Base-by-base conservation (phyloP, 352 stramenopile species). In the Globisporangium paddicum region DNA sequence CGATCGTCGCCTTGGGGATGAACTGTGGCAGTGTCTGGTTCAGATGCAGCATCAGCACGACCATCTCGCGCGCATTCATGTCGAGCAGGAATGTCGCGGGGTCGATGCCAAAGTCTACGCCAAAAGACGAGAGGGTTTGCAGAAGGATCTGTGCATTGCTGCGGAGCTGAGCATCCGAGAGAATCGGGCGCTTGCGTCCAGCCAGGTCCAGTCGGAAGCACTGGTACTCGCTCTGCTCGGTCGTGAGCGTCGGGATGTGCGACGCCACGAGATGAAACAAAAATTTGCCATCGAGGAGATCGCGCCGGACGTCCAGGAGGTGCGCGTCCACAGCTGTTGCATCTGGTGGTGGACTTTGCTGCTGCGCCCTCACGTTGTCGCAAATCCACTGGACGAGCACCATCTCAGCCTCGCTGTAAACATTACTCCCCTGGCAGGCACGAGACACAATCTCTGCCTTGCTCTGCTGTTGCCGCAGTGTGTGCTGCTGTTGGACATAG, bases 1-100 rank as follows among this genome's bases (percentile, higher is more conserved):
- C 89, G 55, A 98, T 96, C 28, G 81, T 96, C 10, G 87, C 90
- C 60, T 97, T 98, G 4, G 95, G 94, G 18, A 98, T 81, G 23
- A 97, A 93, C 60, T 96, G 79, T 25, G 93, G 93, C 21, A 98
- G 58, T 9, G 82, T 92, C 62, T 96, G 87, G 32, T 96, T 94
- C 30, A 98, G 63, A 63, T 98, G 90, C 11, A 98, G 64, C 16
- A 97, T 53, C 19, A 98, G 61, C 19, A 98, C 51, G 0, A 98
- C 51, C 9, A 87, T 85, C 55, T 95, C 77, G 3, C 87, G 82
- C 3, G 65, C 73, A 16, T 77, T 94, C 55, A 88, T 84, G 16
- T 21, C 37, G 11, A 72, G 35, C 34, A 89, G 62, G 30, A 97
- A 82, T 13, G 75, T 68, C 0, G 69, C 63, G 13, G 66, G 38